Evolutionary conservation across 768 basidiomycete genomes (phyloP).

Genomic region (Boletus rex-veris): DNA sequence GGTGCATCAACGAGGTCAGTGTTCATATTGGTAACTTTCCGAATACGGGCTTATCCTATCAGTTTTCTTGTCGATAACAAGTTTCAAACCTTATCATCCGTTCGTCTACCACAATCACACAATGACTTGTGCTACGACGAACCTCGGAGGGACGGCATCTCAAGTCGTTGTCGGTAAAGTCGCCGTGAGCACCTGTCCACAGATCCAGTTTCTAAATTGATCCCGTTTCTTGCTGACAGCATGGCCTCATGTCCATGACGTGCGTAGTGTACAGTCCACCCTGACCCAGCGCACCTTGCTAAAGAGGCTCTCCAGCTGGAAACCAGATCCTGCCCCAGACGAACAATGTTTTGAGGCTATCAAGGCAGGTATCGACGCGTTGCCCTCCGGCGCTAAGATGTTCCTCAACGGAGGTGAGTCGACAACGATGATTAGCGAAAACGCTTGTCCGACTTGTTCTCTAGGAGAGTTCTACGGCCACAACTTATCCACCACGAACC

Average conservation of each 20-base stretch:
- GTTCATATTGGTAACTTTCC: too few relatives aligned
- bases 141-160: slow-evolving; percentile 39
- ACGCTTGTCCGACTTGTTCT: background rate
- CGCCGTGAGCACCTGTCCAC: slow-evolving; percentile 27
- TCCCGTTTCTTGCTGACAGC: slow-evolving; percentile 17
- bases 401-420: slow-evolving; percentile 47
- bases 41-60: too few relatives aligned
- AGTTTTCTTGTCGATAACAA: too few relatives aligned
- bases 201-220: background rate
- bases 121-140: slow-evolving; percentile 32
- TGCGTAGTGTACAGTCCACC: slow-evolving; percentile 17
- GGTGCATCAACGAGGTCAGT: too few relatives aligned
- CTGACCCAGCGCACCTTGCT: background rate
- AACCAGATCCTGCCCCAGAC: slow-evolving; percentile 44
- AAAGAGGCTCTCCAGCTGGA: slow-evolving; percentile 35
- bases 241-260: slow-evolving; percentile 61
- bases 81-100: background rate
- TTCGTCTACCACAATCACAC: background rate
- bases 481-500: slow-evolving; percentile 39
- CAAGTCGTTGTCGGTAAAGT: slow-evolving; percentile 37
- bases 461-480: slow-evolving; percentile 58
- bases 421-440: background rate
- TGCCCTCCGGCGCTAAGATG: slow-evolving; percentile 44
- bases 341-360: slow-evolving; percentile 61
- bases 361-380: slow-evolving; percentile 44